Base-by-base conservation (phyloP, 2,329 filamentous ascomycete genomes). In the Sporothrix euskadiensis region DNA sequence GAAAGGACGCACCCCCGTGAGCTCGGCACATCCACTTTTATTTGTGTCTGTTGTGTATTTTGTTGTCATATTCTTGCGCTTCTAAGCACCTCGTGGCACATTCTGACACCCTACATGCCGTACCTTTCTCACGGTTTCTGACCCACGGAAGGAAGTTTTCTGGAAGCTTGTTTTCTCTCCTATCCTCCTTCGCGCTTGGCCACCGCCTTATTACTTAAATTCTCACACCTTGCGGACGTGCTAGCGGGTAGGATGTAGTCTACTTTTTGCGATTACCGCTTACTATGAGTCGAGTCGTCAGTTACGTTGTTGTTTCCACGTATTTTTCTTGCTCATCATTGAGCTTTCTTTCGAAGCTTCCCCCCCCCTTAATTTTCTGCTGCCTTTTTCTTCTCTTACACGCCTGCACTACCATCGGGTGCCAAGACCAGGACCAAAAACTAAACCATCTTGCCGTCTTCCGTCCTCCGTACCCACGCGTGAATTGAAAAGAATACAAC, bases 361-460 rank as follows among this genome's bases (percentile, higher is more conserved):
- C 30, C 4, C 3, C 35, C 5, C 16, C 5, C 10, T n/a, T 14
- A 3, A 14, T 32, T 30, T 39, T 35, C 5, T 65, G 9, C 44
- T 12, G 41, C 12, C 2, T 65, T 4, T 68, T 8, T 19, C 26
- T 26, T 32, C 8, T n/a, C 32, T 19, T 32, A 7, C 41, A 47
- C 22, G 9, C 26, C 65, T 9, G 2, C 26, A 49, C 61, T 65
- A 65, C 5, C 39, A 47, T 30, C 39, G 61, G 44, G 26, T 52
- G 63, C 66, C 47, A 56, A 69, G 66, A 3, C 66, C 47, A 56
- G 54, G 66, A 3, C 26, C 16, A 22, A 22, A 39, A 54, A 30
- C 66, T 52, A 52, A 68, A 56, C 44, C 47, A 66, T 16, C 16
- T 22, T 69, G 66, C 66, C 66, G 66, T 69, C 66, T 54, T 54